Evolutionary conservation across 176 grass and related monocot genomes (phyloP).

Genomic region (Panicum miliaceum): DNA sequence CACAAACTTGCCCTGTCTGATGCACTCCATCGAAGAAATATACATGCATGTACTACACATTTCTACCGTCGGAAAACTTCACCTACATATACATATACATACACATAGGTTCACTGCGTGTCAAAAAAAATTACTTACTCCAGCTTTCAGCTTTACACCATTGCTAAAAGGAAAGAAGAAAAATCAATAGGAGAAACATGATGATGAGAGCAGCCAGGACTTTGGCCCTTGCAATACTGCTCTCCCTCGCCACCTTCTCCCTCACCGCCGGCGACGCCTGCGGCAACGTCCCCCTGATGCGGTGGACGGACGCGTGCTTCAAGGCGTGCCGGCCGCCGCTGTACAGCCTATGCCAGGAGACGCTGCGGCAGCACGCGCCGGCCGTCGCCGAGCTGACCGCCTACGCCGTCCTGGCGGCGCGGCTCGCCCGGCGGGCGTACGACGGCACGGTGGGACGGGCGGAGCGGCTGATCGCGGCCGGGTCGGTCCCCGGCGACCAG

Average conservation of each 20-base stretch:
- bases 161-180: background rate
- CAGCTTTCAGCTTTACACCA: background rate
- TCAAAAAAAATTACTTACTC: background rate
- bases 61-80: background rate
- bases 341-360: conserved; percentile 10
- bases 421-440: background rate
- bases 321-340: background rate
- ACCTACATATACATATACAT: background rate
- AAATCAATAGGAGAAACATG: background rate
- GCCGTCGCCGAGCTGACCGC: background rate
- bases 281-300: background rate
- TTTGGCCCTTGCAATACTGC: background rate
- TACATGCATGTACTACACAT: background rate
- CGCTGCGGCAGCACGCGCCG: background rate
- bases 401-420: background rate
- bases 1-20: background rate
- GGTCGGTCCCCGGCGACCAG: background rate
- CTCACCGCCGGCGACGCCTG: conserved; percentile 14
- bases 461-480: background rate
- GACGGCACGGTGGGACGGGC: background rate
- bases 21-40: background rate
- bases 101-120: background rate
- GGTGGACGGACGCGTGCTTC: conserved; percentile 1
- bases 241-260: background rate
- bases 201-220: background rate